phyloP scores from a whole-genome alignment of 805 yeast species.

The Kodamaea nitidulidarum region DNA sequence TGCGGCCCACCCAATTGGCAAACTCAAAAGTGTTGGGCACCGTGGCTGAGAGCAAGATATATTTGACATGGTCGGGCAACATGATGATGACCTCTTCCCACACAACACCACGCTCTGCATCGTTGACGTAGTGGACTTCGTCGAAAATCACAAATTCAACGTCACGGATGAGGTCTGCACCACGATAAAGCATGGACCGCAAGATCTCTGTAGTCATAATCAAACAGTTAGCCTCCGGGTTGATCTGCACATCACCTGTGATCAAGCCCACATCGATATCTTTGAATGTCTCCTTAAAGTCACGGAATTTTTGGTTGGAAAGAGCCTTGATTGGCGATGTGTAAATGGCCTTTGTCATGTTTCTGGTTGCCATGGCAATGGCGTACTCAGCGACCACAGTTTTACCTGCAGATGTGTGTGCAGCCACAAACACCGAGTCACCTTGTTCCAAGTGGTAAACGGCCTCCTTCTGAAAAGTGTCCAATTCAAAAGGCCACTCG shows the following conservation, averaged over 20 bases:
- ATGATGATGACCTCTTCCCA: slow-evolving; percentile 99
- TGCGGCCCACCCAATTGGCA: slow-evolving; percentile 98
- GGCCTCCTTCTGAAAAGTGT: slow-evolving; percentile 95
- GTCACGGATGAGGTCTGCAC: slow-evolving; percentile 94
- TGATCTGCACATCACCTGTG: slow-evolving; percentile 97
- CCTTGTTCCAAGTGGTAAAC: slow-evolving; percentile 95
- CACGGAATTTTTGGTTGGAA: slow-evolving; percentile 86
- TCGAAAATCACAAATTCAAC: slow-evolving; percentile 97
- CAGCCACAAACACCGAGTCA: slow-evolving; percentile 97
- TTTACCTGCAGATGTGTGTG: slow-evolving; percentile 98
- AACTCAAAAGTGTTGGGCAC: slow-evolving; percentile 98
- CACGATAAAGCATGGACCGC: slow-evolving; percentile 91
- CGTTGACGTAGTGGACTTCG: slow-evolving; percentile 97
- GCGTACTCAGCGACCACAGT: slow-evolving; percentile 98
- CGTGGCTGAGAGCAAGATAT: slow-evolving; percentile 88
- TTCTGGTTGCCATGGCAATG: slow-evolving; percentile 91
- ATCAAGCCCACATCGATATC: slow-evolving; percentile 88
- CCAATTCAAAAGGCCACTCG: slow-evolving; percentile 91
- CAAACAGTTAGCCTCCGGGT: slow-evolving; percentile 92
- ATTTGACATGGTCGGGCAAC: slow-evolving; percentile 95
- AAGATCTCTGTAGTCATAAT: slow-evolving; percentile 98
- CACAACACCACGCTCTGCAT: slow-evolving; percentile 95
- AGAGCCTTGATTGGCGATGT: slow-evolving; percentile 94
- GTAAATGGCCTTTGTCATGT: slow-evolving; percentile 95
- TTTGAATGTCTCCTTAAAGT: slow-evolving; percentile 72